phyloP scores from a whole-genome alignment of 345 rosid genomes.

The Populus euphratica region DNA sequence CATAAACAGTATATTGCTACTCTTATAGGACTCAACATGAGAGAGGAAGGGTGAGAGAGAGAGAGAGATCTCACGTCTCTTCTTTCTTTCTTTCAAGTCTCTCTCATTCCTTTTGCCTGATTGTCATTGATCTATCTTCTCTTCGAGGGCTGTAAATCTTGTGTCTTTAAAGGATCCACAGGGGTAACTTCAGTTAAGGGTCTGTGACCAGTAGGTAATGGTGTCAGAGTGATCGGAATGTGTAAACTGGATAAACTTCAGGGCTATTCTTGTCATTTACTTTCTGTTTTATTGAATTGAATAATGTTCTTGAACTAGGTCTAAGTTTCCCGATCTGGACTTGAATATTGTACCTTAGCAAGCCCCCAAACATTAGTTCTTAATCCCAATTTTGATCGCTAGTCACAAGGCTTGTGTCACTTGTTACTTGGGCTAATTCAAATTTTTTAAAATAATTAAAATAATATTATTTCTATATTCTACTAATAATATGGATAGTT shows the following conservation, averaged over 20 bases:
- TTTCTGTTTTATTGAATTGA: too few species aligned
- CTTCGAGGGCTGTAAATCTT: not conserved
- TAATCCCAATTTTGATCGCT: too few species aligned
- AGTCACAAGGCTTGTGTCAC: too few species aligned
- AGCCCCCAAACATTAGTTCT: not conserved
- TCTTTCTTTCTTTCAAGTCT: constrained; percentile 25
- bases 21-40: too few species aligned
- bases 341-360: not conserved
- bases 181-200: constrained; percentile 28
- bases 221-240: not conserved
- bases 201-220: not conserved
- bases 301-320: not conserved
- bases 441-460: too few species aligned
- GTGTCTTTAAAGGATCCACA: constrained; percentile 4
- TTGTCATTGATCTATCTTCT: constrained; percentile 18
- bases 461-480: too few species aligned
- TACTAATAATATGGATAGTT: too few species aligned
- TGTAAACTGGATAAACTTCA: not conserved
- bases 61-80: constrained; percentile 13
- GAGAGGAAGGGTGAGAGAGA: not conserved
- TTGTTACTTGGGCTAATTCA: too few species aligned
- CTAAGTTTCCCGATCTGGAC: not conserved
- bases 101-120: constrained; percentile 34
- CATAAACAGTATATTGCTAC: not conserved
- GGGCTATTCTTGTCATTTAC: not conserved